Percentiles rank a stretch among this genome's conserved stretches.
Evolutionary conservation across 495 filamentous ascomycete species (phyloP).

Genomic region (Daldinia decipiens): DNA sequence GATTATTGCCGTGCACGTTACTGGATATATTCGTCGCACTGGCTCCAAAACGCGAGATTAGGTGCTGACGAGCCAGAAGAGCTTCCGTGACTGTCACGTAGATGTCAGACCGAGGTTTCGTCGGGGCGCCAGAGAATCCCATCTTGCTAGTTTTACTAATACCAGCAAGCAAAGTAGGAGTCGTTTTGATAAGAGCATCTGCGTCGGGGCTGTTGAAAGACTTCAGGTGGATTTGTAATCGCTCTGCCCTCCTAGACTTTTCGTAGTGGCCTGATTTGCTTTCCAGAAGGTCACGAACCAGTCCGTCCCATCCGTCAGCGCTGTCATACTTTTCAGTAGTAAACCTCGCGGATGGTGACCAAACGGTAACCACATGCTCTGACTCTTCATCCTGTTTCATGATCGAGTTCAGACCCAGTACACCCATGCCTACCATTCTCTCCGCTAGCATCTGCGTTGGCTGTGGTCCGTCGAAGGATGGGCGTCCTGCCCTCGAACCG

Average conservation of each 20-base stretch:
- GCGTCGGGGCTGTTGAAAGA: constrained; percentile 80
- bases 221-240: constrained; percentile 78
- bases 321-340: constrained; percentile 63
- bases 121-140: constrained; percentile 94
- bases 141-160: constrained; percentile 84
- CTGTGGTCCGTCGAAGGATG: constrained; percentile 59
- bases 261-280: constrained; percentile 77
- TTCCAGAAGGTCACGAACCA: constrained; percentile 78
- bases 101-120: constrained; percentile 88
- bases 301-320: constrained; percentile 76
- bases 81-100: constrained; percentile 87
- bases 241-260: constrained; percentile 73
- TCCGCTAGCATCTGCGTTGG: constrained; percentile 51
- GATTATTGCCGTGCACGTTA: constrained; percentile 70
- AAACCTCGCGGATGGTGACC: constrained; percentile 67
- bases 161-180: constrained; percentile 86
- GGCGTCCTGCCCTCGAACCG: constrained; percentile 58
- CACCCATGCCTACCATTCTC: constrained; percentile 81
- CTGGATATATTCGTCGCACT: constrained; percentile 76
- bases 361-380: constrained; percentile 82
- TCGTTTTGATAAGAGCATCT: constrained; percentile 80
- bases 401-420: constrained; percentile 80
- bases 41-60: constrained; percentile 80
- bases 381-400: constrained; percentile 79
- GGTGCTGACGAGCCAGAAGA: constrained; percentile 75